Percentiles rank a stretch among this genome's conserved stretches.
Evolutionary conservation across 2,329 filamentous ascomycete species (phyloP).

Genomic region (Diaporthe ilicicola): DNA sequence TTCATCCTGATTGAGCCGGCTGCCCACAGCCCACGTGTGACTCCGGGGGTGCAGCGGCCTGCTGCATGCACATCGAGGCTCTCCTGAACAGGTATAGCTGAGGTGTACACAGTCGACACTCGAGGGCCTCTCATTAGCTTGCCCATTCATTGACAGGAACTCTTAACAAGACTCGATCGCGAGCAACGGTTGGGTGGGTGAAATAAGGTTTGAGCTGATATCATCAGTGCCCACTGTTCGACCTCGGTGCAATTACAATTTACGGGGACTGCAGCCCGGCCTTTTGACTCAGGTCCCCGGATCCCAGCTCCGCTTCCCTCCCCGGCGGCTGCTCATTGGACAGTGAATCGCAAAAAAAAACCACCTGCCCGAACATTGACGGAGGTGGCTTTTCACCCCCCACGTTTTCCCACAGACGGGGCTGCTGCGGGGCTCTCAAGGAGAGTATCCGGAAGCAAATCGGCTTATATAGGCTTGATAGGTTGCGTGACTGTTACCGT

Average conservation of each 20-base stretch:
- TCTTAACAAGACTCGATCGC: not conserved
- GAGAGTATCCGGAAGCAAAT: constrained; percentile 17
- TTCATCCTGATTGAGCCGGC: constrained; percentile 1
- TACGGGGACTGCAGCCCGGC: constrained; percentile 13
- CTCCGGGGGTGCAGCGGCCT: not conserved
- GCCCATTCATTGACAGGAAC: not conserved
- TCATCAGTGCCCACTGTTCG: constrained; percentile 8
- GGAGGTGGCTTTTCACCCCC: not conserved
- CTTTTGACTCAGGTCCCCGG: not conserved
- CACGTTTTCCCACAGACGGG: not conserved
- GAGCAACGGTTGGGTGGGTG: not conserved
- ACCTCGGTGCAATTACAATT: constrained; percentile 19
- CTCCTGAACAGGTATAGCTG: not conserved
- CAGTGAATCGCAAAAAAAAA: not conserved
- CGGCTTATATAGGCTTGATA: constrained; percentile 2
- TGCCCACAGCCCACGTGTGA: constrained; percentile 17
- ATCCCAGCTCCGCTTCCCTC: constrained; percentile 9
- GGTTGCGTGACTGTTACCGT: constrained; percentile 6
- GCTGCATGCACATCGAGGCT: not conserved
- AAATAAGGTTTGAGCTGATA: constrained; percentile 16
- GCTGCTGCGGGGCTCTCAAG: not conserved
- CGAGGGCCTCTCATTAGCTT: not conserved
- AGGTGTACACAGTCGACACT: not conserved
- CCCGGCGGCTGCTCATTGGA: constrained; percentile 1
- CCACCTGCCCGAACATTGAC: not conserved